These are phyloP conservation scores for Phanerodontia chrysosporium DNA, from an alignment of 768 basidiomycete genomes.

Conservation along the genomic window DNA sequence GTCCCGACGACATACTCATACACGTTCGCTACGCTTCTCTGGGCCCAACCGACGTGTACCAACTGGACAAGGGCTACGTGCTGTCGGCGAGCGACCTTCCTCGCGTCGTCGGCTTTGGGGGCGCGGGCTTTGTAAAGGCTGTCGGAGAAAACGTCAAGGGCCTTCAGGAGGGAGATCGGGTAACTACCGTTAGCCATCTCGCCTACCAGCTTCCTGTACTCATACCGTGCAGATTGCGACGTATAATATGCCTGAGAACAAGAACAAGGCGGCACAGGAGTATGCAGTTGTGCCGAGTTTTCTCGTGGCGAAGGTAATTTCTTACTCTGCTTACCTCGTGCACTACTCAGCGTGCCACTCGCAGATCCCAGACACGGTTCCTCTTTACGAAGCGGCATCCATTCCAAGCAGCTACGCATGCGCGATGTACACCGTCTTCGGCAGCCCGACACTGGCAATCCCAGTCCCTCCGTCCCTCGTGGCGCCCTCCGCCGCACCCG, in stretches of 20 bases:
- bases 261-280: slow-evolving; percentile 2
- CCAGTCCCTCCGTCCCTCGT: neutral
- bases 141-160: slow-evolving; percentile 5
- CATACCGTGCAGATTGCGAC: neutral
- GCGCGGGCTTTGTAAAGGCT: neutral
- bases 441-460: neutral
- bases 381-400: neutral
- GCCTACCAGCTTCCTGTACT: neutral
- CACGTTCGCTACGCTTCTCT: neutral
- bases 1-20: neutral
- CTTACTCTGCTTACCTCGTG: too few species aligned
- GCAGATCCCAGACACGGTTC: neutral
- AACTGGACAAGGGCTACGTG: neutral
- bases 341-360: too few species aligned
- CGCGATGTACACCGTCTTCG: slow-evolving; percentile 1
- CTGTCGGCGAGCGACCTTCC: neutral
- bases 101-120: neutral
- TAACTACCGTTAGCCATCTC: neutral
- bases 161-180: neutral
- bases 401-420: neutral
- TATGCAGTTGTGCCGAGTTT: neutral
- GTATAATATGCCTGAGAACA: neutral
- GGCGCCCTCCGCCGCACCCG: neutral
- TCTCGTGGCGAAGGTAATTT: neutral
- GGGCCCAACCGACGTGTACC: neutral